Evolutionary conservation across 208 protist genomes (phyloP).

Genomic region (Porcisia hertigi): DNA sequence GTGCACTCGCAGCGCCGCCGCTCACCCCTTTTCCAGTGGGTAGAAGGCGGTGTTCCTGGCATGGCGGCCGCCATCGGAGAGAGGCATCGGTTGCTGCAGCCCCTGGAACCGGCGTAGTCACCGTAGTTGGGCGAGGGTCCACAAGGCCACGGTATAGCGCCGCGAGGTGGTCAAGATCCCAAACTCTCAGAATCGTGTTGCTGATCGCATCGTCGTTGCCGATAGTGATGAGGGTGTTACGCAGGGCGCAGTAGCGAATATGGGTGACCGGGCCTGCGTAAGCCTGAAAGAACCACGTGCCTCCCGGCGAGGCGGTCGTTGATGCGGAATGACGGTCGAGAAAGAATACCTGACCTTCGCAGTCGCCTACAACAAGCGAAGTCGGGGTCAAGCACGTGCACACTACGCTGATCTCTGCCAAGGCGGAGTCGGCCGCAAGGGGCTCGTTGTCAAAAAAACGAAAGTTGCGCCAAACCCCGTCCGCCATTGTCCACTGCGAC

Average conservation of each 20-base stretch:
- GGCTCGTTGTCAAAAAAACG: conserved; percentile 69
- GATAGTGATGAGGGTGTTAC: conserved; percentile 74
- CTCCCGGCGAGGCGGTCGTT: neutral
- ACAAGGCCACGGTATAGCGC: conserved; percentile 24
- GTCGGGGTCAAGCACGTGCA: conserved; percentile 78
- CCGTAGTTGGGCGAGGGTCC: neutral
- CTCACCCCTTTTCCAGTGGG: conserved; percentile 22
- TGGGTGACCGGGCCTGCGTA: conserved; percentile 81
- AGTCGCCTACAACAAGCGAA: conserved; percentile 82
- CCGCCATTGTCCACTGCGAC: conserved; percentile 5
- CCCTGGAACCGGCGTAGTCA: neutral
- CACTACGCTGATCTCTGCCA: conserved; percentile 55
- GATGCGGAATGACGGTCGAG: conserved; percentile 52
- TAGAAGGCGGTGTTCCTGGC: conserved; percentile 52
- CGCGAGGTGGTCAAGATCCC: conserved; percentile 46
- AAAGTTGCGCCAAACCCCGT: conserved; percentile 40
- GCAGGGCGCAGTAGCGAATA: conserved; percentile 44
- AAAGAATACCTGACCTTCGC: conserved; percentile 73
- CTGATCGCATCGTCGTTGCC: conserved; percentile 72
- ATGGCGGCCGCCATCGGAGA: conserved; percentile 36
- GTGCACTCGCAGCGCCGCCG: neutral
- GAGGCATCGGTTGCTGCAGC: conserved; percentile 5
- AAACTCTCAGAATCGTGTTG: conserved; percentile 60
- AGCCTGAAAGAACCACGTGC: conserved; percentile 61
- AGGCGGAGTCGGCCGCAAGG: conserved; percentile 23